Base-by-base conservation (phyloP, 2,329 filamentous ascomycete species). In the Fusarium gaditjirri region DNA sequence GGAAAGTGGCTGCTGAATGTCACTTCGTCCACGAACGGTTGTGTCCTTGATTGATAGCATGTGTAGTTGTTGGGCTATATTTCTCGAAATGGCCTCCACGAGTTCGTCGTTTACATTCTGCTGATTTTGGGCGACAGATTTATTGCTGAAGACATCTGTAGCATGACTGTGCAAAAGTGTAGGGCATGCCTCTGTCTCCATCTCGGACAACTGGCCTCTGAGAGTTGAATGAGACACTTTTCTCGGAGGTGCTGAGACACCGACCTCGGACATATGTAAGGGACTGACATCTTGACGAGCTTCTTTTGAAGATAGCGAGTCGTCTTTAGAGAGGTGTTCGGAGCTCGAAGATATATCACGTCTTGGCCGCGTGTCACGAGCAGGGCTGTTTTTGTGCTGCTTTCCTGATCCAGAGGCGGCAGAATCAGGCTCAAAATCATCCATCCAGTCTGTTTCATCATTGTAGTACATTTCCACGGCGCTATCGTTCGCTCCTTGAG, bases 11-110 rank as follows among this genome's bases (percentile, higher is more conserved):
- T 53, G 46, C 33, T 54, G 44, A 1, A 39, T 29, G 10, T 19
- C 16, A 19, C 43, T 50, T n/a, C 33, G 57, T 11, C 29, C 29
- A 25, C 33, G 29, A 29, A 33, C 42, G 23, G 44, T 12, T 38
- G 47, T 33, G 16, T 65, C 60, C 35, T 70, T 74, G 9, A 83
- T 59, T 7, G 80, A 81, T 43, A 84, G 80, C 35, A 86, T 66
- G 3, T 81, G 83, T 49, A 82, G 72, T 58, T 87, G 85, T 61
- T 87, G 85, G 10, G 80, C 80, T 36, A 87, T 78, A 44, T 80
- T 84, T 57, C 84, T 82, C 25, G 83, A 82, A 44, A 86, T 83
- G 8, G 85, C 82, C 62, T 85, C 82, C 67, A 84, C 82, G 19
- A 84, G 80, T 14, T 79, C 78, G 21, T 82, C 79, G 60, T 86